Evolutionary conservation across 108 stramenopile species (phyloP), one percentile per base, ranked within the genome.

Genomic region (Nitzschia sp.): DNA sequence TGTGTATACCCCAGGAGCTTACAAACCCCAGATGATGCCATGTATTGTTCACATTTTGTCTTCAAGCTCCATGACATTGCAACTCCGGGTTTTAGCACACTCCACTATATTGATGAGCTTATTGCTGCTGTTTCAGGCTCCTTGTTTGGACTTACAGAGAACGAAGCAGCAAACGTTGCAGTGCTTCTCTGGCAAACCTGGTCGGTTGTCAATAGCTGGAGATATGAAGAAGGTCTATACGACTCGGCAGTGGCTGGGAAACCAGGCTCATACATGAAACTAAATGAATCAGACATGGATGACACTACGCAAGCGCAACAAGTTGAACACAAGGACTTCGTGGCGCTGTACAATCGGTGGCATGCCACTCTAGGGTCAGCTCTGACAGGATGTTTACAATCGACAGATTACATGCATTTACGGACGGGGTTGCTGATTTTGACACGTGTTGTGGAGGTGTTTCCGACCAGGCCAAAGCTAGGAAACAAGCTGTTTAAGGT

Each of bases 401-500:
- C 89, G 38, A 54, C 82, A 0, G 90, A 93, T 60, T 95, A 95
- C 69, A 95, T 95, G 71, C 89, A 92, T 65, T 87, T 72, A 24
- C 79, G 95, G 24, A 72, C 87, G 21, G 81, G 81, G 6, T 82
- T 95, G 7, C 76, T 93, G 8, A 78, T 95, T 10, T 73, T 95
- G 60, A 84, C 82, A 21, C 79, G 88, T 19, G 76, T 92, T 8
- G 89, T 91, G 8, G 71, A 80, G 29, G 80, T 82, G 2, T 95
- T 84, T 51, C 95, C 95, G 10, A 89, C 90, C 9, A 79, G 86
- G 46, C 83, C 87, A 24, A 73, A 72, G 25, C 46, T 86, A n/a
- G 91, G 88, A 12, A 81, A 89, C 29, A 82, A 83, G 67, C 71
- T 92, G 37, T 51, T 93, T 12, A 68, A 85, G 25, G 62, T 67